Evolutionary conservation across 768 basidiomycete species (phyloP).

Genomic region (Chalciporus piperatus): DNA sequence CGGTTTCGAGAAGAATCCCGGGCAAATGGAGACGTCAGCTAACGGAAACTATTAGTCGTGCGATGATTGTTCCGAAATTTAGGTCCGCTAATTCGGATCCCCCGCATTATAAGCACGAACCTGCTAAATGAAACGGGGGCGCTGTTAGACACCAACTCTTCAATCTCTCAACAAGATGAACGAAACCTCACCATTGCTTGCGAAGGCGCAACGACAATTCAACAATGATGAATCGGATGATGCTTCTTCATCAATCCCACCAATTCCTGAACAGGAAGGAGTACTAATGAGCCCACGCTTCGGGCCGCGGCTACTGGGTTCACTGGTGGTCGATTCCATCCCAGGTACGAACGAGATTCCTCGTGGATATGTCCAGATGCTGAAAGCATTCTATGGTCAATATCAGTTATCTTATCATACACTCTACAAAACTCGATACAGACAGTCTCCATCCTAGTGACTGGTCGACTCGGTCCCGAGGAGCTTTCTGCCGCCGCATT

Average conservation of each 20-base stretch:
- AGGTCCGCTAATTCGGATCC: slow-evolving; percentile 8
- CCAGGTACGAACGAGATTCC: slow-evolving; percentile 43
- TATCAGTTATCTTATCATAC: slow-evolving; percentile 64
- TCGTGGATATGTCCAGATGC: neutral
- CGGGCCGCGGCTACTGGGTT: slow-evolving; percentile 37
- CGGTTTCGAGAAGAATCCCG: slow-evolving; percentile 14
- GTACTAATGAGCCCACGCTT: slow-evolving; percentile 13
- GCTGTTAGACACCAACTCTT: slow-evolving; percentile 5
- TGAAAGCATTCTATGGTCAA: neutral
- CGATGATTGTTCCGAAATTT: too few relatives aligned
- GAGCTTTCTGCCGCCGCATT: slow-evolving; percentile 72
- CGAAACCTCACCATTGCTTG: slow-evolving; percentile 35
- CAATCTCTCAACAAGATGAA: slow-evolving; percentile 15
- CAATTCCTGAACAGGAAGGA: slow-evolving; percentile 31
- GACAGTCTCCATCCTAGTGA: slow-evolving; percentile 59
- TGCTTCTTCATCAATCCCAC: slow-evolving; percentile 14
- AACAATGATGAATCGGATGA: slow-evolving; percentile 1
- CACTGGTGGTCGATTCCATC: slow-evolving; percentile 54
- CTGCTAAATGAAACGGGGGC: neutral
- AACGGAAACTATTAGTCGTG: too few relatives aligned
- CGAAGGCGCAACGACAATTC: slow-evolving; percentile 11
- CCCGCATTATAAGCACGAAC: slow-evolving; percentile 17
- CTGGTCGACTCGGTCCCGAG: slow-evolving; percentile 64
- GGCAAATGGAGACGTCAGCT: too few relatives aligned
- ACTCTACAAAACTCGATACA: slow-evolving; percentile 74